Evolutionary conservation across 768 basidiomycete species (phyloP), one percentile per base, ranked within the genome.

Genomic region (Floccularia luteovirens): DNA sequence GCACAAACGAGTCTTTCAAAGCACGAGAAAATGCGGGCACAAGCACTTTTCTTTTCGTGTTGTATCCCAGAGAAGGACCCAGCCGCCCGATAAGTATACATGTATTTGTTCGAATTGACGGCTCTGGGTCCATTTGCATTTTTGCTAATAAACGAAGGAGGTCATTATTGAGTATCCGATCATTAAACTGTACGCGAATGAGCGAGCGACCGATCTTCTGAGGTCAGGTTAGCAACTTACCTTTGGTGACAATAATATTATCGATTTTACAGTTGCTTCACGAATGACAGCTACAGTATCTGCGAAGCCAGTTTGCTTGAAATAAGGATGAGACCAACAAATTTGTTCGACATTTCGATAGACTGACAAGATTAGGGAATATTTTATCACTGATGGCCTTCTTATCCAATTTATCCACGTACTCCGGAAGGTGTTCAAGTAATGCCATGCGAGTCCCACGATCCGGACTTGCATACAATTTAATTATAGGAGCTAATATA

Each of bases 61-160:
- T 83, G 42, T 84, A 77, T 1, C 88, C 87, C 1, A 99, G 64
- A 2, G 77, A 73, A 0, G 90, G 89, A 0, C 88, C 92, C 4
- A 99, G 70, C 5, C 94, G 77, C 13, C 93, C 94, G 42, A 99
- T 79, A 3, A 98, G 76, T 48, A 99, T 97, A 53, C 91, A 94
- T 0, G 96, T 96, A 52, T 98, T 98, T 12, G 96, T 98, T 33
- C 96, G 77, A 50, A 98, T 97, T 4, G 92, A 93, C 2, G 93
- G 77, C 61, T 99, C 96, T 1, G 82, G 69, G 54, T 98, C 96
- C 24, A 73, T 79, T 63, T 99, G 96, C 63, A 89, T 83, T 53
- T 89, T 90, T 2, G 94, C 94, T 17, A 99, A 75, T 45, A 88
- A 75, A 2, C 94, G 83, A 8, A 99, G 75, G 14, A 99, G 78